Evolutionary conservation across 2,329 filamentous ascomycete species (phyloP).

Genomic region (Fonsecaea pedrosoi): DNA sequence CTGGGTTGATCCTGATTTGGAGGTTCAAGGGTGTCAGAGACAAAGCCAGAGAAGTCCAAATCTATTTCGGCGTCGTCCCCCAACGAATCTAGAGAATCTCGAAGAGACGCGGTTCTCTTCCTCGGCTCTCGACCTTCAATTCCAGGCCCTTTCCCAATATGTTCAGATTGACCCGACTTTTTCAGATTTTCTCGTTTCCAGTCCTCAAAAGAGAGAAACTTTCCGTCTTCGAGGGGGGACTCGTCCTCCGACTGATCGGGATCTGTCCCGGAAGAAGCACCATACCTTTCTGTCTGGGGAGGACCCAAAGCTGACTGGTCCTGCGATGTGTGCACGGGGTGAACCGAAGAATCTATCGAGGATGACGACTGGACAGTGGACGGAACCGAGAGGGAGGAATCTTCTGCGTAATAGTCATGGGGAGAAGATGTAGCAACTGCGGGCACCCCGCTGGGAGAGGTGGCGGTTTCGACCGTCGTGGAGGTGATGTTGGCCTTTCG

Average conservation of each 20-base stretch:
- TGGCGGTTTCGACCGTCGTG: conserved; percentile 19
- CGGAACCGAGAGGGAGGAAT: neutral
- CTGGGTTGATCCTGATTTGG: conserved; percentile 35
- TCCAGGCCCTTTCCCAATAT: conserved; percentile 61
- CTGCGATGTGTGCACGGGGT: neutral
- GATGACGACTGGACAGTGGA: neutral
- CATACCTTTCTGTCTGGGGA: conserved; percentile 9
- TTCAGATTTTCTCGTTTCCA: conserved; percentile 96
- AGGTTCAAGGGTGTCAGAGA: conserved; percentile 49
- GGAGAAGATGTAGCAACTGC: conserved; percentile 12
- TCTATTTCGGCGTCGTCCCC: conserved; percentile 91
- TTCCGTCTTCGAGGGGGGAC: conserved; percentile 72
- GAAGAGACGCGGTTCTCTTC: conserved; percentile 61
- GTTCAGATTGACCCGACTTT: conserved; percentile 79
- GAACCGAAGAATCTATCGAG: neutral
- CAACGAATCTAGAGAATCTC: conserved; percentile 75
- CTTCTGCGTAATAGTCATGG: neutral
- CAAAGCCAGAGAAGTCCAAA: conserved; percentile 71
- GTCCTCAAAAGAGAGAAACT: conserved; percentile 96
- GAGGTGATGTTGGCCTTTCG: conserved; percentile 35
- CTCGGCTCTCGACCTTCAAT: conserved; percentile 48
- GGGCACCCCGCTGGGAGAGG: conserved; percentile 2
- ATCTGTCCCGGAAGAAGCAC: neutral
- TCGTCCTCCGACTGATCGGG: conserved; percentile 59
- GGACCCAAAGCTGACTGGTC: conserved; percentile 9